A percentile compares a stretch with the other conserved stretches of the same genome.
These are phyloP conservation scores for Solanum virginianum DNA, from an alignment of 257 asterid genomes.

Conservation along the genomic window DNA sequence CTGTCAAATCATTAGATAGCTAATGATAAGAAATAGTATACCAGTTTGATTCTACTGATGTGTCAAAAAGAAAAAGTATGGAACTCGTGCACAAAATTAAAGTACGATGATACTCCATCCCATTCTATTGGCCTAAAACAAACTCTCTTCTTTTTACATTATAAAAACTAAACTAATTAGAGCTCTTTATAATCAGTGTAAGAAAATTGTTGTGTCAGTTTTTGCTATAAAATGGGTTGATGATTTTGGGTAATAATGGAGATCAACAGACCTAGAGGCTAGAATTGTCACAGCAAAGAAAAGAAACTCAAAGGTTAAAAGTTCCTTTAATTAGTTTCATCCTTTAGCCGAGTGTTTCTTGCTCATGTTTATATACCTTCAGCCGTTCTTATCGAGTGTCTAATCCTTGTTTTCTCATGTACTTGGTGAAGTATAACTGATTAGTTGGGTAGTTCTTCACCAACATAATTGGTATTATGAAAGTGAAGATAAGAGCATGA, in stretches of 20 bases:
- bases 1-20: neutral
- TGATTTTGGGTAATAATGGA: neutral
- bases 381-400: neutral
- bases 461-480: neutral
- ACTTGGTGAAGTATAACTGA: neutral
- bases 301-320: neutral
- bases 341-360: neutral
- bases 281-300: neutral
- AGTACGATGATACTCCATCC: neutral
- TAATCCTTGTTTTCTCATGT: neutral
- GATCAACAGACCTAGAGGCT: neutral
- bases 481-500: neutral
- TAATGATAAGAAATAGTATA: neutral
- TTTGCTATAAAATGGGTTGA: neutral
- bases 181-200: neutral
- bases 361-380: neutral
- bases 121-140: neutral
- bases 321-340: neutral
- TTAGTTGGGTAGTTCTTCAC: neutral
- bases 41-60: neutral
- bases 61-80: neutral
- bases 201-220: neutral
- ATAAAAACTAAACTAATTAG: neutral
- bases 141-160: neutral
- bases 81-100: neutral